Conservation (phyloP, 192 early-diverging fungal species). For the Coemansia sp. region DNA sequence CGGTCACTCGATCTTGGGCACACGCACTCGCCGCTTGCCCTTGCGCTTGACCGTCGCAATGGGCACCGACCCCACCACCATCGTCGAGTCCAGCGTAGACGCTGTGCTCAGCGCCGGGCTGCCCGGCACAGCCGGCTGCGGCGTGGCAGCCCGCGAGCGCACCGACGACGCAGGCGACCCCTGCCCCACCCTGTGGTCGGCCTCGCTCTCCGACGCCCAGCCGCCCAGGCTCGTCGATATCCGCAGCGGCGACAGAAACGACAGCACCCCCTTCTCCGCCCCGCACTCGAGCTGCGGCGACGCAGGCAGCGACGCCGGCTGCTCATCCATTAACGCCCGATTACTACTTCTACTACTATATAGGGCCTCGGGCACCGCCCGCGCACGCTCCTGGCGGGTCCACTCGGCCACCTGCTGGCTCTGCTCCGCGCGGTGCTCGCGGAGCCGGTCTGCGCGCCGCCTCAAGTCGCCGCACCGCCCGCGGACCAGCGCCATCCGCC, state of each 20-base stretch:
- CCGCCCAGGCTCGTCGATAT: conserved; percentile 1
- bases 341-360: too few species aligned
- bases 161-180: background rate
- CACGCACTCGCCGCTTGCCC: conserved; percentile 51
- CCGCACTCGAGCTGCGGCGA: background rate
- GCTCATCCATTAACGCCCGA: too few species aligned
- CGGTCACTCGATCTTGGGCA: conserved; percentile 37
- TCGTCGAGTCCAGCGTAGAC: conserved; percentile 6
- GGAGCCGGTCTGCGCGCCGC: conserved; percentile 34
- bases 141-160: conserved; percentile 7
- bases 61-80: background rate
- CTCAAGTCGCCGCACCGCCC: conserved; percentile 29
- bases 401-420: conserved; percentile 27
- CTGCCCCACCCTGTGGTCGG: background rate
- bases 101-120: conserved; percentile 10
- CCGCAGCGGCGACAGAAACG: conserved; percentile 4
- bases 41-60: conserved; percentile 41
- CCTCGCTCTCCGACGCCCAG: background rate
- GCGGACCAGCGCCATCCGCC: conserved; percentile 42
- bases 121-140: conserved; percentile 1
- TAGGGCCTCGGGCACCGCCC: conserved; percentile 23
- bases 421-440: conserved; percentile 30
- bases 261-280: background rate
- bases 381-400: conserved; percentile 25
- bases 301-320: conserved; percentile 1